Base-by-base conservation (phyloP, 2,329 filamentous ascomycete species). In the Botryotinia convoluta region DNA sequence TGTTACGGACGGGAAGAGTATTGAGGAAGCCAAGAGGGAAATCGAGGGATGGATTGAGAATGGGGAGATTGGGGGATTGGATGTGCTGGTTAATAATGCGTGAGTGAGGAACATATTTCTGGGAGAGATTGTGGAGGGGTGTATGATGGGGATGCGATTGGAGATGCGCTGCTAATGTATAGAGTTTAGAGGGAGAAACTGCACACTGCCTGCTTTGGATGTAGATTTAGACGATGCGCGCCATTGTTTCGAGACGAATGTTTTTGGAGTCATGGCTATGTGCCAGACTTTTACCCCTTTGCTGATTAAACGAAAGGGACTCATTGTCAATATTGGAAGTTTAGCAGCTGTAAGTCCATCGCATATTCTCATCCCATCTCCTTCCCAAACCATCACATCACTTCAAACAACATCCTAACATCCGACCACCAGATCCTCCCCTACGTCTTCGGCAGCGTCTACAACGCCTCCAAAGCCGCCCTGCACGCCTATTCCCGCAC, bases 41-140 rank as follows among this genome's bases (percentile, higher is more conserved):
- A 81, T 82, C 29, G 74, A 79, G 39, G 71, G 71, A 26, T 77
- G 81, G 29, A 81, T 82, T 74, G 98, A 93, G 37, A 45, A n/a
- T 7, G 70, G 70, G 39, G 51, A 35, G 61, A 35, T 72, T 84
- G 89, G 88, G 81, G 89, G 93, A 45, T 91, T 98, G 76, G 89
- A 98, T 81, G 88, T 98, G 4, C 84, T 98, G 73, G 93, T 98
- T 42, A 98, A 98, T 85, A 98, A 98, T 86, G 95, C 95, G 77
- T 79, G 51, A 54, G 77, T 60, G 35, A 57, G 29, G 42, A 39
- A 12, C 6, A 22, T 4, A 5, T 71, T 7, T 29, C 26, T 29
- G 61, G 14, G 51, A 29, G 5, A 20, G 32, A 9, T 54, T 5
- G 29, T 42, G 35, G 35, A 39, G 20, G 22, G 62, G 45, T 35